phyloP scores from a whole-genome alignment of 768 basidiomycete genomes.

The Trametopsis cervina region DNA sequence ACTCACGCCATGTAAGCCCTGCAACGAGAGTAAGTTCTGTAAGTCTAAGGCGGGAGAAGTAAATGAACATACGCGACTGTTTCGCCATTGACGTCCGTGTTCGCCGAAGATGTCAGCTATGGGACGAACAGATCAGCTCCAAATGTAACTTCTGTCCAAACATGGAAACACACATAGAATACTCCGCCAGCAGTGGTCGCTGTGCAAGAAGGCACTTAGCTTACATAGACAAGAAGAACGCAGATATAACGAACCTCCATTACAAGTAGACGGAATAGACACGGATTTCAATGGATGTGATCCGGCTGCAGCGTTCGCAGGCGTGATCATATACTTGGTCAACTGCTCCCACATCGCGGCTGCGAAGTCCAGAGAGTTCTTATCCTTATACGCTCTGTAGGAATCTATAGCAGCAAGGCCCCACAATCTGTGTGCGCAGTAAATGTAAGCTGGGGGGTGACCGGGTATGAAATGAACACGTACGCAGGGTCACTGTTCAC shows the following conservation, averaged over 20 bases:
- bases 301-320: neutral
- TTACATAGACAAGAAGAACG: neutral
- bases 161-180: neutral
- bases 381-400: neutral
- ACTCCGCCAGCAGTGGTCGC: conserved; percentile 3
- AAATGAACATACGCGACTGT: neutral
- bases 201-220: neutral
- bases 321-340: neutral
- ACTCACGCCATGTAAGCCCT: neutral
- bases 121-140: neutral
- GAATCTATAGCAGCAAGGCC: conserved; percentile 1
- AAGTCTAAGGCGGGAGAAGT: neutral
- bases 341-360: neutral
- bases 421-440: neutral
- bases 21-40: conserved; percentile 1
- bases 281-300: neutral
- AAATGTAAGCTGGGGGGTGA: neutral
- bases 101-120: neutral
- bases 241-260: neutral
- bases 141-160: neutral
- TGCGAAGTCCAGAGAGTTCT: neutral
- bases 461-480: neutral
- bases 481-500: too few species aligned
- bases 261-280: neutral
- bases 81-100: neutral